Evolutionary conservation across 306 rosid genomes (phyloP).

Genomic region (Fragaria vesca): DNA sequence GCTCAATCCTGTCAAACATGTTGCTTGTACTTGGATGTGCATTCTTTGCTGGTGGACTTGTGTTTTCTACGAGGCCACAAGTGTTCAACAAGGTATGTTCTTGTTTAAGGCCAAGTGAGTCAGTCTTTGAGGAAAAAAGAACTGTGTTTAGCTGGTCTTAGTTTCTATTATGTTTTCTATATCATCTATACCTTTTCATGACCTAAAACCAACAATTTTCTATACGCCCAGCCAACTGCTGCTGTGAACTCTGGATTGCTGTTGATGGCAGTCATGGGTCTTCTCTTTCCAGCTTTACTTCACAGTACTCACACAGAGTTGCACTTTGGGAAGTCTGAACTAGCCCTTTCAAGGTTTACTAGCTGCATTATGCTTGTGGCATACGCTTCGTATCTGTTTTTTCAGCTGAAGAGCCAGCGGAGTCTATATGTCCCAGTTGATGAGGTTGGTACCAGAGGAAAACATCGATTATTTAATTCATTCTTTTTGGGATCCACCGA

Average conservation of each 20-base stretch:
- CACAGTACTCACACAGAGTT: constrained; percentile 44
- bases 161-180: neutral
- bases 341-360: constrained; percentile 70
- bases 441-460: constrained; percentile 35
- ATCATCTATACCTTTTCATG: neutral
- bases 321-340: constrained; percentile 52
- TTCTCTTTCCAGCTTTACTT: constrained; percentile 63
- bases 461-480: neutral
- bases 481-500: neutral
- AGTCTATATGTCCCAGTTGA: constrained; percentile 37
- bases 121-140: constrained; percentile 6
- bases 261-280: constrained; percentile 61
- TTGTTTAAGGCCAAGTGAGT: neutral
- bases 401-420: constrained; percentile 47
- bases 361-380: constrained; percentile 75
- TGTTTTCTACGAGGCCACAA: constrained; percentile 58
- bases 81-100: constrained; percentile 66
- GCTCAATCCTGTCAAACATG: constrained; percentile 85
- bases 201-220: neutral
- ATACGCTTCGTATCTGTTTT: constrained; percentile 51
- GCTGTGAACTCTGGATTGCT: constrained; percentile 48
- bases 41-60: constrained; percentile 76
- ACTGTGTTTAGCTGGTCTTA: neutral
- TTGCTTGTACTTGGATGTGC: constrained; percentile 88
- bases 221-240: constrained; percentile 32